Conservation (phyloP, 345 rosid genomes). For the Hibiscus syriacus region DNA sequence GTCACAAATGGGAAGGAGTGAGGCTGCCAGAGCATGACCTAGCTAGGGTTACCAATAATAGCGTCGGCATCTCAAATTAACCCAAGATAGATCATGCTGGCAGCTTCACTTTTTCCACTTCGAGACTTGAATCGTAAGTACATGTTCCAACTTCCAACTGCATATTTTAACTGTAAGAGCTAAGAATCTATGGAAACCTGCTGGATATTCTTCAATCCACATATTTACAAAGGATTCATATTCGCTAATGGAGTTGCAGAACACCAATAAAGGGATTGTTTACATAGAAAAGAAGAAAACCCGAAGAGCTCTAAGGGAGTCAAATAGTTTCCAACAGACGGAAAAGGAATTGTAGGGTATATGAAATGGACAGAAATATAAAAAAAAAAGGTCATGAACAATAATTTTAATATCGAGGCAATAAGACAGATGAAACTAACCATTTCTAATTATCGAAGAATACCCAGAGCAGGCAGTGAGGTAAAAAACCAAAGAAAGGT, state of each 20-base stretch:
- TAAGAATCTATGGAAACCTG: not conserved
- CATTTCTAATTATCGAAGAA: not conserved
- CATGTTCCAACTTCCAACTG: too few species aligned
- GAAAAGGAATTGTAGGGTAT: too few species aligned
- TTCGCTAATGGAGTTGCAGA: not conserved
- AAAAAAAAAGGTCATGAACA: too few species aligned
- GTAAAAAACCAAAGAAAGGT: not conserved
- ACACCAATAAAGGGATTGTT: too few species aligned
- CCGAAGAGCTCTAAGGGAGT: too few species aligned
- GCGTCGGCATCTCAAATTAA: constrained; percentile 16
- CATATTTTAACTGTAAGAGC: not conserved
- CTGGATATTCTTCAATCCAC: not conserved
- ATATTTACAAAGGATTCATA: not conserved
- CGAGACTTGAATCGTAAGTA: not conserved
- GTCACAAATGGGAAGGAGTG: constrained; percentile 68
- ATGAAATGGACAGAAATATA: too few species aligned
- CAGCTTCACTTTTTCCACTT: constrained; percentile 83
- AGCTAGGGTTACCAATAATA: constrained; percentile 36
- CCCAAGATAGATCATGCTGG: constrained; percentile 87
- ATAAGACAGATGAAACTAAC: too few species aligned
- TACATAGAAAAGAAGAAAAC: too few species aligned
- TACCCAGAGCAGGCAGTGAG: not conserved
- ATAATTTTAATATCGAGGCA: too few species aligned
- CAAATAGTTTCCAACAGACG: too few species aligned
- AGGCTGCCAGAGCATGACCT: constrained; percentile 95